Evolutionary conservation across 345 rosid species (phyloP).

Genomic region (Euphorbia peplus): DNA sequence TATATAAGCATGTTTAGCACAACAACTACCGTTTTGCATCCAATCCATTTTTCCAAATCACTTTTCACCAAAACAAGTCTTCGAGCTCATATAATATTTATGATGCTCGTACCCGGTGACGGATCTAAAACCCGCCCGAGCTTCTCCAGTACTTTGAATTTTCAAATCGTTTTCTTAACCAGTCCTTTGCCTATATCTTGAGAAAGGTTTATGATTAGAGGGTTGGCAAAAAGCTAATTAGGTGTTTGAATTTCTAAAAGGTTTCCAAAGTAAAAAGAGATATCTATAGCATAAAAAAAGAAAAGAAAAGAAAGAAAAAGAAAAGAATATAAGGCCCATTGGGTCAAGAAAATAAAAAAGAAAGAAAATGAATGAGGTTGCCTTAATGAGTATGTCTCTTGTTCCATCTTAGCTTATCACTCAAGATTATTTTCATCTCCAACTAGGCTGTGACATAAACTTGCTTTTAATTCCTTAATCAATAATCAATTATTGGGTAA

Average conservation of each 20-base stretch:
- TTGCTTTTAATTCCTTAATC: too few relatives aligned
- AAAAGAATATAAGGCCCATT: conserved; percentile 5
- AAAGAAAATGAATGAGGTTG: conserved; percentile 19
- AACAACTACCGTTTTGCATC: too few relatives aligned
- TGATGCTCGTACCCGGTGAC: too few relatives aligned
- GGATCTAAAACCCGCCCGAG: too few relatives aligned
- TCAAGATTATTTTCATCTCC: conserved; percentile 20
- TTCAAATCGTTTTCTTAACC: too few relatives aligned
- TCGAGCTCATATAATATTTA: too few relatives aligned
- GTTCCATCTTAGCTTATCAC: conserved; percentile 21
- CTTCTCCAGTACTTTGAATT: too few relatives aligned
- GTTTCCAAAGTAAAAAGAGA: conserved; percentile 27
- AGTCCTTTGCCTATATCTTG: conserved; percentile 1
- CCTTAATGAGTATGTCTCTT: conserved; percentile 37
- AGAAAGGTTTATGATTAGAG: conserved; percentile 31
- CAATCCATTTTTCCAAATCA: too few relatives aligned
- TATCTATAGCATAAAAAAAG: too few relatives aligned
- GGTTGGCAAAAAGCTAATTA: conserved; percentile 24
- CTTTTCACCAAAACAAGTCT: too few relatives aligned
- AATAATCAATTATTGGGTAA: too few relatives aligned
- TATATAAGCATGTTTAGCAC: too few relatives aligned
- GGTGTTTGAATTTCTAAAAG: conserved; percentile 25
- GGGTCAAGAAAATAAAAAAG: conserved; percentile 23
- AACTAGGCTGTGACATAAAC: background rate
- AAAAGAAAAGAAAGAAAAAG: conserved; percentile 4